Percentiles rank a stretch among this genome's conserved stretches.
Conservation (phyloP, 1,284 basidiomycete genomes). For the Neolentinus lepideus region DNA sequence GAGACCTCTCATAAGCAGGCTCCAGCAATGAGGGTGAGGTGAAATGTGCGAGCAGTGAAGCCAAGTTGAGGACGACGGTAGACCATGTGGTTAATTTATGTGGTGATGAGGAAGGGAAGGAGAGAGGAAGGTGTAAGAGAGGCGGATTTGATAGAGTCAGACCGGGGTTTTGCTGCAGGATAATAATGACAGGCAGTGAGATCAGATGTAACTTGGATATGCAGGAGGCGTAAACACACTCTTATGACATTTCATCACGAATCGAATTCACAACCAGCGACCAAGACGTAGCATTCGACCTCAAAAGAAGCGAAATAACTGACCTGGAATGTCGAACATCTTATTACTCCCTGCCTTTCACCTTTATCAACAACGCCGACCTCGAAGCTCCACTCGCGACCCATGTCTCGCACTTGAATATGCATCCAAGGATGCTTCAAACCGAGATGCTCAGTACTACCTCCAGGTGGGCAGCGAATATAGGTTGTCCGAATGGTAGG, state of each 20-base stretch:
- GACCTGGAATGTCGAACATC: constrained; percentile 82
- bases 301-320: constrained; percentile 15
- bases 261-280: constrained; percentile 1
- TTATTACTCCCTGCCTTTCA: constrained; percentile 53
- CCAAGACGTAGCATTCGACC: constrained; percentile 7
- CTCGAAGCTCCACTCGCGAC: constrained; percentile 69
- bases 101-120: constrained; percentile 49
- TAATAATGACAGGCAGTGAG: constrained; percentile 5
- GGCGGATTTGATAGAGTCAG: constrained; percentile 35
- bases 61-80: constrained; percentile 56
- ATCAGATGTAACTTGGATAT: constrained; percentile 9
- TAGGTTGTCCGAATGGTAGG: constrained; percentile 64
- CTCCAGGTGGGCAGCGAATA: constrained; percentile 50
- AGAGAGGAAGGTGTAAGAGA: constrained; percentile 69
- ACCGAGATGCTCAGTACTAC: constrained; percentile 36
- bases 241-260: background rate
- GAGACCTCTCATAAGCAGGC: constrained; percentile 19
- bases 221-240: background rate
- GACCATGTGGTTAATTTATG: constrained; percentile 67
- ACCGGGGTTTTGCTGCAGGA: constrained; percentile 45
- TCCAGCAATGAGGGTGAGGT: constrained; percentile 33
- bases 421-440: constrained; percentile 71
- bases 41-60: constrained; percentile 58
- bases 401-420: constrained; percentile 64
- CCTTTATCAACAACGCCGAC: constrained; percentile 64